Evolutionary conservation across 78 protist species (phyloP).

Genomic region (Polysphondylium violaceum): DNA sequence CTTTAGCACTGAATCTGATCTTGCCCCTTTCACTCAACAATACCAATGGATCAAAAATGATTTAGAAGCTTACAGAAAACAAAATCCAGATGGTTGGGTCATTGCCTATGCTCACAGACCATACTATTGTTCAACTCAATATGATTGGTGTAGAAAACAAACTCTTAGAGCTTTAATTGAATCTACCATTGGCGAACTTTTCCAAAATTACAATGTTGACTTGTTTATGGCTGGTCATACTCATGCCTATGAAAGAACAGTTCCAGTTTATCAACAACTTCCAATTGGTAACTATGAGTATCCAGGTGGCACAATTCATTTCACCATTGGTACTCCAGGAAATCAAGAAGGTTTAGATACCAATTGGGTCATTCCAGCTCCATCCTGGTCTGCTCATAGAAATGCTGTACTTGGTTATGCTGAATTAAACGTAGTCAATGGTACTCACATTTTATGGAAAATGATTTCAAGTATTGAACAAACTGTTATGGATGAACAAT

Average conservation of each 20-base stretch:
- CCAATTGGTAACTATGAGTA: conserved; percentile 50
- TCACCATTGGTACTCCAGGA: conserved; percentile 66
- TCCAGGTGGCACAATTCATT: conserved; percentile 73
- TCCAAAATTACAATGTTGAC: conserved; percentile 66
- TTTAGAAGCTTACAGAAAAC: conserved; percentile 22
- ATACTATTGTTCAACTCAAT: conserved; percentile 65
- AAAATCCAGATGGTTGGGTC: conserved; percentile 56
- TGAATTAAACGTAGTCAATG: conserved; percentile 11
- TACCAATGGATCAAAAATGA: conserved; percentile 75
- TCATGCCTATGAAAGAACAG: conserved; percentile 53
- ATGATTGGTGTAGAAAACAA: conserved; percentile 69
- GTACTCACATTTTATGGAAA: conserved; percentile 62
- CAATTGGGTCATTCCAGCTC: conserved; percentile 34
- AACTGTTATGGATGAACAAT: conserved; percentile 34
- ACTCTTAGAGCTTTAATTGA: conserved; percentile 61
- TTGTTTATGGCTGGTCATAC: conserved; percentile 68
- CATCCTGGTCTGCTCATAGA: conserved; percentile 33
- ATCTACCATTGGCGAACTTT: conserved; percentile 55
- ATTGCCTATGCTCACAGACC: conserved; percentile 77
- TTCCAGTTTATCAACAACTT: conserved; percentile 38
- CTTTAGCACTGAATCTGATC: conserved; percentile 44
- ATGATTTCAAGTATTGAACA: conserved; percentile 16
- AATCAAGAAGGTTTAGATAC: conserved; percentile 66
- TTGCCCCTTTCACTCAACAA: conserved; percentile 67
- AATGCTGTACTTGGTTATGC: conserved; percentile 28